A percentile compares a stretch with the other conserved stretches of the same genome.
Evolutionary conservation across 2,329 filamentous ascomycete species (phyloP).

Genomic region (Diaporthe sp.): DNA sequence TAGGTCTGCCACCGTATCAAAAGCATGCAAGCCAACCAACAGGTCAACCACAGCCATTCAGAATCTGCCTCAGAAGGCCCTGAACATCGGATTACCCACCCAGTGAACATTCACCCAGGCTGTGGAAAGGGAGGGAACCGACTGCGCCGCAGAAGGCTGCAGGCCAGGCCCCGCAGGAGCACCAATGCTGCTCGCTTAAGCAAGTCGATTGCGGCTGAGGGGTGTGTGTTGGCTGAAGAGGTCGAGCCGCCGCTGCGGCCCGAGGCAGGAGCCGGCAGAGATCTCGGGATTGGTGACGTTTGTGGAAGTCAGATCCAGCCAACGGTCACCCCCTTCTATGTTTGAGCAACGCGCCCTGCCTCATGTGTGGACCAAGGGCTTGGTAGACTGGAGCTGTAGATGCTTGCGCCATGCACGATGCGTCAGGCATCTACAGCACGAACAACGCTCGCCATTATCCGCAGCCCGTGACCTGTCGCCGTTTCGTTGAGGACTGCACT

Average conservation of each 20-base stretch:
- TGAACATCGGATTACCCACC: slow-evolving; percentile 6
- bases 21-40: background rate
- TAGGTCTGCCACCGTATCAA: background rate
- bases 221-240: background rate
- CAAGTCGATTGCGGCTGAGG: background rate
- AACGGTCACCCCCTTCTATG: background rate
- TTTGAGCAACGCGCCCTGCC: slow-evolving; percentile 3
- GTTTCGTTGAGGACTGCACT: background rate
- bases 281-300: background rate
- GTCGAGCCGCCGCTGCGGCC: slow-evolving; percentile 15
- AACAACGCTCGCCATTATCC: background rate
- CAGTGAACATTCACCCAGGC: background rate
- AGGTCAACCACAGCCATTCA: background rate
- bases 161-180: background rate
- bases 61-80: background rate
- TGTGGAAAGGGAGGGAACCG: background rate
- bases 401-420: background rate
- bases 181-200: background rate
- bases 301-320: background rate
- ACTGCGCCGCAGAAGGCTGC: background rate
- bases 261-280: background rate
- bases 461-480: background rate
- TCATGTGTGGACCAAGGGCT: background rate
- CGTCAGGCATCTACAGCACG: background rate
- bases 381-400: background rate